phyloP scores from a whole-genome alignment of 176 grass and related monocot genomes.

The Carex scoparia region DNA sequence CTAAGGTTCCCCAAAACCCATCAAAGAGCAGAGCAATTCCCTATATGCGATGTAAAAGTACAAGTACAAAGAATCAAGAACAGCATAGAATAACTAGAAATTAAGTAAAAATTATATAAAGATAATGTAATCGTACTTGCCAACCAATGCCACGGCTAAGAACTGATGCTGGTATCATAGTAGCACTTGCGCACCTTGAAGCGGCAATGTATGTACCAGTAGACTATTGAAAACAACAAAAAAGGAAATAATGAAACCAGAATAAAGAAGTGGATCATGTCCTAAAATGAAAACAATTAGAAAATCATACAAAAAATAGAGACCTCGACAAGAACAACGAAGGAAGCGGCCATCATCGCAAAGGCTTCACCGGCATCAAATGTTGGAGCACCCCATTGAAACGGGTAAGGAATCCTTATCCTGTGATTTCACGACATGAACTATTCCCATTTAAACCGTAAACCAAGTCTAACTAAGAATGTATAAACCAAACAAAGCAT shows the following conservation, averaged over 20 bases:
- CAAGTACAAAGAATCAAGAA: not conserved
- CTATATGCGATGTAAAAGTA: slow-evolving; percentile 30
- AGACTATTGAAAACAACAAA: slow-evolving; percentile 38
- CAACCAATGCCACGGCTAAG: slow-evolving; percentile 84
- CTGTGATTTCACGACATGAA: slow-evolving; percentile 25
- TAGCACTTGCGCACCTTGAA: slow-evolving; percentile 82
- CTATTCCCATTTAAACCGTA: not conserved
- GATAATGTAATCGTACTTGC: slow-evolving; percentile 46
- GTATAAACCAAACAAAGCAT: not conserved
- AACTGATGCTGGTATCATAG: slow-evolving; percentile 77
- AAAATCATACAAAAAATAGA: not conserved
- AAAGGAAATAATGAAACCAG: not conserved
- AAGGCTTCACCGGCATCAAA: slow-evolving; percentile 96
- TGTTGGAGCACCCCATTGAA: slow-evolving; percentile 91
- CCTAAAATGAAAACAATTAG: not conserved
- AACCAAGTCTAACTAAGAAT: not conserved
- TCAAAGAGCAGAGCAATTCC: slow-evolving; percentile 69
- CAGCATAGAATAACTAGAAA: not conserved
- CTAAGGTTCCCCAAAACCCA: slow-evolving; percentile 82
- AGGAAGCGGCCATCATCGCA: slow-evolving; percentile 95
- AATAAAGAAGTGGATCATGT: not conserved
- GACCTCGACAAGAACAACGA: slow-evolving; percentile 85
- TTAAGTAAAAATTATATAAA: not conserved
- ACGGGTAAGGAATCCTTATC: slow-evolving; percentile 92
- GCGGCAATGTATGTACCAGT: slow-evolving; percentile 76